Evolutionary conservation across 208 protist genomes (phyloP), one percentile per base, ranked within the genome.

Genomic region (Leishmania turanica): DNA sequence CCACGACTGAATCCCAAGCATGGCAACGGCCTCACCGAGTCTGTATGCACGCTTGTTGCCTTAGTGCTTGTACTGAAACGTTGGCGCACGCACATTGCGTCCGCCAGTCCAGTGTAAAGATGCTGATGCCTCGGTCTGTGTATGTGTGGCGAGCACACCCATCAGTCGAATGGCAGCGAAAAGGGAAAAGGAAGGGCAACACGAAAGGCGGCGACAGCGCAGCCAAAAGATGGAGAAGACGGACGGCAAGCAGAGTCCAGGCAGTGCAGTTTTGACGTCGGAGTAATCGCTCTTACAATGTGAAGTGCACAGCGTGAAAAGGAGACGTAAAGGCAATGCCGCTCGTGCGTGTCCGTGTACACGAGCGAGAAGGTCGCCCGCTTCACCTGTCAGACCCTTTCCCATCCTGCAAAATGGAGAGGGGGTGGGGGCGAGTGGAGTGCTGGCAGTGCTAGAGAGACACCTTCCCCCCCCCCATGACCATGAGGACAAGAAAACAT

Each of bases 1-100:
- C 92, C 92, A 97, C 6, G 94, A 88, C 68, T 92, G 91, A 37
- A 85, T 84, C 2, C 94, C 94, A 34, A 97, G 86, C 94, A 97
- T 97, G 6, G 34, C 40, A 40, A 69, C 1, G 40, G 5, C 51
- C 11, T 34, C 40, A n/a, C 42, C 49, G 27, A 17, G 34, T 49
- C 15, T 21, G 40, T 58, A 72, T 47, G 47, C 31, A 42, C 5
- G 56, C 51, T 45, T 51, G 8, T 73, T 47, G 13, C 9, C 37
- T 34, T 24, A 15, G 9, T 51, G 31, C 37, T 37, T 78, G 24
- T 62, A 2, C 45, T 21, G 34, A 37, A 11, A 53, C 42, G 15
- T n/a, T 24, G 31, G 34, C 21, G 0, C 37, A 71, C 66, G 40
- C 40, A 49, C 34, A 17, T 71, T 37, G 40, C 40, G 19, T 5